Conservation (phyloP, 257 asterid species). For the Capsicum rhomboideum region DNA sequence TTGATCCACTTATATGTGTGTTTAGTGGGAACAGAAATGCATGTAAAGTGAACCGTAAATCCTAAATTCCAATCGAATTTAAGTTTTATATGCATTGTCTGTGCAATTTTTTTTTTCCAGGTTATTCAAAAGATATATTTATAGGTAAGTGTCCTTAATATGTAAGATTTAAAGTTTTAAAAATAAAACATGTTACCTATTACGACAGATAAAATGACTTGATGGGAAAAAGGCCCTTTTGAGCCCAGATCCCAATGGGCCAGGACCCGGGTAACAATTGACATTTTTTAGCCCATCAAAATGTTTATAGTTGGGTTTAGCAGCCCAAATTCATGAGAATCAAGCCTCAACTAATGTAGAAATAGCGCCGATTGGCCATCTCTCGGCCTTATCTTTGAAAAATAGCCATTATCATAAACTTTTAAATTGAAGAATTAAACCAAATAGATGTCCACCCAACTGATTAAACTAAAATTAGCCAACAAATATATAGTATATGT, state of each 20-base stretch:
- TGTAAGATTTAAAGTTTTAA: no score
- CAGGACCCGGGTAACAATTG: background rate
- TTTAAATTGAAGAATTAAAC: no score
- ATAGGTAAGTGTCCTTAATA: background rate
- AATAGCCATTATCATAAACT: no score
- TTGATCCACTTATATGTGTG: background rate
- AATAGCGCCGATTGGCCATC: no score
- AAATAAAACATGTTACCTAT: no score
- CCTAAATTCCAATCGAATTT: background rate
- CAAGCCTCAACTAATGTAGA: background rate
- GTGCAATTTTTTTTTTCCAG: background rate
- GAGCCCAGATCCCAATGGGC: background rate
- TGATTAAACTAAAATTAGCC: no score
- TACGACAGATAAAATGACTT: no score
- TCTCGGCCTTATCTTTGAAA: no score
- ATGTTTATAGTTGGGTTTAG: background rate
- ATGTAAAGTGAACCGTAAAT: background rate
- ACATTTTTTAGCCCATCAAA: background rate
- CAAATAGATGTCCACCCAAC: no score
- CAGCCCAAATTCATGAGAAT: background rate
- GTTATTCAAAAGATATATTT: background rate
- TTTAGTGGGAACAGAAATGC: slow-evolving; percentile 5
- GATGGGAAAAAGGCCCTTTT: background rate
- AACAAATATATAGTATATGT: no score
- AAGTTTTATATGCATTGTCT: background rate